These are phyloP conservation scores for Cyclotella baltica DNA, from an alignment of 108 stramenopile species.

Conservation along the genomic window DNA sequence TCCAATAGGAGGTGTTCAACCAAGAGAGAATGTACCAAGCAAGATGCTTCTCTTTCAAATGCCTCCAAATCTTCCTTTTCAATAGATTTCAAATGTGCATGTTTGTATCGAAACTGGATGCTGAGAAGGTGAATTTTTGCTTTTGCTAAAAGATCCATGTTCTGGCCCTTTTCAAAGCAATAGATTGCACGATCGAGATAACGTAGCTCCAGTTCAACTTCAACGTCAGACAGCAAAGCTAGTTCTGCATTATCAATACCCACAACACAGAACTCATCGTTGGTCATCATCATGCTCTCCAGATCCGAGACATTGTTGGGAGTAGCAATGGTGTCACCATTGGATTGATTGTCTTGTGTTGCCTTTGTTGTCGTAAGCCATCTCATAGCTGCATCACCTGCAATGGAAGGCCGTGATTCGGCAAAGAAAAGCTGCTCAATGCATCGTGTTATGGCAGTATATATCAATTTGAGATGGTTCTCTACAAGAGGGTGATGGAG, in stretches of 20 bases:
- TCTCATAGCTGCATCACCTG: too few species aligned
- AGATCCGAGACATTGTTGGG: slow-evolving; percentile 27
- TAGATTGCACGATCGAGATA: slow-evolving; percentile 11
- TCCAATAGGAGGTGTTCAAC: background rate
- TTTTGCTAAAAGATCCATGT: background rate
- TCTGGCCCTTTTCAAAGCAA: background rate
- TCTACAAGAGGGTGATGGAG: too few species aligned
- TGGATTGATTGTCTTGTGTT: slow-evolving; percentile 11
- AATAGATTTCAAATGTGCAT: background rate
- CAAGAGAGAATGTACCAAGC: background rate
- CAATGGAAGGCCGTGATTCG: too few species aligned
- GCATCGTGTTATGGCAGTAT: too few species aligned
- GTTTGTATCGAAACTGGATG: background rate
- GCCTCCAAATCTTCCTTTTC: background rate
- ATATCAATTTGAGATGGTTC: too few species aligned
- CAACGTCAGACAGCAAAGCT: slow-evolving; percentile 15
- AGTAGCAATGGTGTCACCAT: slow-evolving; percentile 13
- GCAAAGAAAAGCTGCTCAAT: too few species aligned
- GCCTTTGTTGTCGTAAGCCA: too few species aligned
- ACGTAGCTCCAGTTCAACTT: background rate
- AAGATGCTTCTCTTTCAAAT: background rate
- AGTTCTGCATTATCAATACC: slow-evolving; percentile 38
- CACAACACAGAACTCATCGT: slow-evolving; percentile 33
- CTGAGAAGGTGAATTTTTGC: slow-evolving; percentile 6
- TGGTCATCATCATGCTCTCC: slow-evolving; percentile 32